A percentile compares a stretch with the other conserved stretches of the same genome.
Conservation (phyloP, 202 grass and related monocot genomes). For the Zizania palustris region DNA sequence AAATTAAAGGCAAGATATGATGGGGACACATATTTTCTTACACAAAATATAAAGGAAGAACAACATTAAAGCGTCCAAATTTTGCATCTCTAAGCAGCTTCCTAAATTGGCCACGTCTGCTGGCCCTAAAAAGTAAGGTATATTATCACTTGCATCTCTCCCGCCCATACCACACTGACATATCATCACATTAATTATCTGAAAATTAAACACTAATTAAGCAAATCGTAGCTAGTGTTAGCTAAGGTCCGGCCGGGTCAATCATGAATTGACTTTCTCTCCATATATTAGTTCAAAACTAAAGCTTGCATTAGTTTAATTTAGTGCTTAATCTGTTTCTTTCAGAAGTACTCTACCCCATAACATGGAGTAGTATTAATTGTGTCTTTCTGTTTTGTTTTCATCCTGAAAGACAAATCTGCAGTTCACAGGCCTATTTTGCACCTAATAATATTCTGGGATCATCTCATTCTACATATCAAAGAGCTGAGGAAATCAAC, state of each 20-base stretch:
- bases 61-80: constrained; percentile 28
- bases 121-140: neutral
- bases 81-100: constrained; percentile 50
- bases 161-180: constrained; percentile 52
- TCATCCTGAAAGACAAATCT: constrained; percentile 39
- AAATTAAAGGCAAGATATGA: constrained; percentile 32
- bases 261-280: constrained; percentile 48
- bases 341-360: constrained; percentile 34
- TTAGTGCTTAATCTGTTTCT: neutral
- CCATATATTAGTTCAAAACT: constrained; percentile 24
- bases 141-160: constrained; percentile 36
- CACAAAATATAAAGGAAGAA: too few species aligned
- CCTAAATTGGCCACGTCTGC: constrained; percentile 45
- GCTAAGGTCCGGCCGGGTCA: too few species aligned
- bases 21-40: constrained; percentile 32
- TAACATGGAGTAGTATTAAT: constrained; percentile 38
- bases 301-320: constrained; percentile 31
- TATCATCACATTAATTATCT: constrained; percentile 48
- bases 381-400: constrained; percentile 37
- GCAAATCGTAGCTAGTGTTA: constrained; percentile 11
- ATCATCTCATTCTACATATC: constrained; percentile 20
- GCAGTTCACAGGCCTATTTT: constrained; percentile 36
- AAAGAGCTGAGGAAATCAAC: constrained; percentile 2
- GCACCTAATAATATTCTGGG: constrained; percentile 52
- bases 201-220: constrained; percentile 24